phyloP scores from a whole-genome alignment of 805 yeast genomes.

The Nakazawaea laoshanensis region DNA sequence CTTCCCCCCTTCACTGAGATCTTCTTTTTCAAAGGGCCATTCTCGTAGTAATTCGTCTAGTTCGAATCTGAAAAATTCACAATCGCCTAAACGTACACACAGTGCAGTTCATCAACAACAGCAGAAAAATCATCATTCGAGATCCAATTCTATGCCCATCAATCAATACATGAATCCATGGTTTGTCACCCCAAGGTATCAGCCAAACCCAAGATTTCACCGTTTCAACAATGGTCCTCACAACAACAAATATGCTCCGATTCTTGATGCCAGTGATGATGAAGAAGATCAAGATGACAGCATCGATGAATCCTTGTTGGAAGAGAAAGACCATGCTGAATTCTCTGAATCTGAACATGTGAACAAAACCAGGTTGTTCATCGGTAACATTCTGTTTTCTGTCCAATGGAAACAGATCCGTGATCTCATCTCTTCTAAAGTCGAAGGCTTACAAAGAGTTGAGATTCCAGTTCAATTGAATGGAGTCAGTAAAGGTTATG shows the following conservation, averaged over 20 bases:
- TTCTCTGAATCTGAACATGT: slow-evolving; percentile 23
- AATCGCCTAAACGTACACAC: too few relatives aligned
- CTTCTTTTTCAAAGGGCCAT: too few relatives aligned
- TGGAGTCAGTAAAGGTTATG: slow-evolving; percentile 51
- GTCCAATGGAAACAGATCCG: slow-evolving; percentile 28
- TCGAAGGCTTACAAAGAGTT: slow-evolving; percentile 25
- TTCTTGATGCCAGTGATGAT: slow-evolving; percentile 15
- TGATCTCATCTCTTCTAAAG: slow-evolving; percentile 22
- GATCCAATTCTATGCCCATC: slow-evolving; percentile 8
- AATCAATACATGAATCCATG: slow-evolving; percentile 5
- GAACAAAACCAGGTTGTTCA: slow-evolving; percentile 35
- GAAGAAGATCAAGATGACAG: slow-evolving; percentile 14
- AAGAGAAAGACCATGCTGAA: slow-evolving; percentile 7
- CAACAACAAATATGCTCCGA: slow-evolving; percentile 10
- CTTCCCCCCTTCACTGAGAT: not conserved
- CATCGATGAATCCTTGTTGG: not conserved
- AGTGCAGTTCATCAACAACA: not conserved
- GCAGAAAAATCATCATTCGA: not conserved
- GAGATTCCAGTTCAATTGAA: slow-evolving; percentile 33
- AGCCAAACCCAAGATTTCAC: slow-evolving; percentile 1
- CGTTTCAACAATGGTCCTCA: not conserved
- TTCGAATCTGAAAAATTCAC: too few relatives aligned
- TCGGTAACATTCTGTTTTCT: slow-evolving; percentile 49
- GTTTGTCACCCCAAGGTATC: slow-evolving; percentile 2
- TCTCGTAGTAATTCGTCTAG: too few relatives aligned